These are phyloP conservation scores for Penicillium desertorum DNA, from an alignment of 495 filamentous ascomycete genomes.

Conservation along the genomic window DNA sequence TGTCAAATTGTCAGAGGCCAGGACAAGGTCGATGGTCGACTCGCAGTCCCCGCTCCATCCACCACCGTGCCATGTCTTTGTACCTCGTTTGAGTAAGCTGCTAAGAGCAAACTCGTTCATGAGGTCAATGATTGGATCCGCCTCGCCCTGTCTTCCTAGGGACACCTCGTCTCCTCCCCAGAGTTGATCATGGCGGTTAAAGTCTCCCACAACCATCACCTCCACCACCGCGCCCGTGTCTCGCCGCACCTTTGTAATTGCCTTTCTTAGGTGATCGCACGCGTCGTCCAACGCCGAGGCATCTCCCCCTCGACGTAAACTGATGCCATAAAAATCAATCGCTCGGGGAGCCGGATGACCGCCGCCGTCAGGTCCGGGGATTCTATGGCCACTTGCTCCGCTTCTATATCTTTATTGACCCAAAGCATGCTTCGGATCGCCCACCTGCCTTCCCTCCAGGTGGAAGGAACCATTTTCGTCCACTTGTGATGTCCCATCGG, in stretches of 20 bases:
- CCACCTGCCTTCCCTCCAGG: constrained; percentile 24
- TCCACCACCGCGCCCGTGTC: too few relatives aligned
- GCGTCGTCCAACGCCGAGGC: too few relatives aligned
- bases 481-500: constrained; percentile 31
- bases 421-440: constrained; percentile 35
- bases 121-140: constrained; percentile 36
- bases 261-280: too few relatives aligned
- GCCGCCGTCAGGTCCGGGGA: constrained; percentile 33
- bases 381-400: constrained; percentile 25
- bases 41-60: constrained; percentile 24
- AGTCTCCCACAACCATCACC: background rate
- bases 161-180: constrained; percentile 39
- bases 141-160: constrained; percentile 33
- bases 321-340: background rate
- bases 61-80: constrained; percentile 29
- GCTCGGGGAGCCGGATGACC: constrained; percentile 22
- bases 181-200: constrained; percentile 38
- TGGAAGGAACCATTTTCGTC: constrained; percentile 27
- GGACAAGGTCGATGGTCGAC: too few relatives aligned
- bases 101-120: constrained; percentile 32
- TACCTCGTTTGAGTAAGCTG: constrained; percentile 34
- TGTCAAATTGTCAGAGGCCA: constrained; percentile 6
- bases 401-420: constrained; percentile 30
- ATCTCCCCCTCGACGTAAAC: too few relatives aligned
- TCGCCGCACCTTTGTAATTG: too few relatives aligned